Evolutionary conservation across 495 filamentous ascomycete species (phyloP), one percentile per base, ranked within the genome.

Genomic region (Chaetomidium leptoderma): DNA sequence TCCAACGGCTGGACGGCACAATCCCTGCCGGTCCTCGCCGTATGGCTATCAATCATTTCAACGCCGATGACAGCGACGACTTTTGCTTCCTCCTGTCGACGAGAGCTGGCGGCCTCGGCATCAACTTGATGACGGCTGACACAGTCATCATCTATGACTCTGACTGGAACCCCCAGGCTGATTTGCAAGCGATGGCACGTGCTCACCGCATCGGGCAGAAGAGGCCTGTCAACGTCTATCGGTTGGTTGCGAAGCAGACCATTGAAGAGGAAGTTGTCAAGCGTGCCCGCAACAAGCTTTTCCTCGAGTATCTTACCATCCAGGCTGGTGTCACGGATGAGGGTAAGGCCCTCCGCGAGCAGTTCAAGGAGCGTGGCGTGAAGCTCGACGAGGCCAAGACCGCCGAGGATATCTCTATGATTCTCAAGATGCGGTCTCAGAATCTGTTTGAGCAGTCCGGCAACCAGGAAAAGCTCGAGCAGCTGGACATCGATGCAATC

Each of bases 91-190:
- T 97, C 14, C 80, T 99, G 6, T 97, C 93, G 10, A 99, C 93
- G 3, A 83, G 93, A 65, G 93, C 93, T 44, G 93, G 93, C 74
- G 93, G 93, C 67, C 82, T 99, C 17, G 93, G 93, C 46, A 97
- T 99, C 76, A 99, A 99, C 65, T 73, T 99, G 43, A 97, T 97
- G 91, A 97, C 93, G 46, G 93, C 93, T 2, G 93, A 99, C 67
- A 97, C 95, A 0, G 95, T 99, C 57, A 89, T 99, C 61, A 81
- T 99, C 39, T 97, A 97, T 64, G 93, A 99, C 68, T 97, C 95
- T 0, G 93, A 99, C 67, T 99, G 95, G 95, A 99, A 99, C 59
- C 93, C 93, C 14, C 93, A 99, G 69, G 93, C 93, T 0, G 93
- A 99, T 78, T 75, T 99, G 53, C 93, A 99, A 64, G 93, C 93